Base-by-base conservation (phyloP, 1,284 basidiomycete species). In the Anthracocystis walkeri region DNA sequence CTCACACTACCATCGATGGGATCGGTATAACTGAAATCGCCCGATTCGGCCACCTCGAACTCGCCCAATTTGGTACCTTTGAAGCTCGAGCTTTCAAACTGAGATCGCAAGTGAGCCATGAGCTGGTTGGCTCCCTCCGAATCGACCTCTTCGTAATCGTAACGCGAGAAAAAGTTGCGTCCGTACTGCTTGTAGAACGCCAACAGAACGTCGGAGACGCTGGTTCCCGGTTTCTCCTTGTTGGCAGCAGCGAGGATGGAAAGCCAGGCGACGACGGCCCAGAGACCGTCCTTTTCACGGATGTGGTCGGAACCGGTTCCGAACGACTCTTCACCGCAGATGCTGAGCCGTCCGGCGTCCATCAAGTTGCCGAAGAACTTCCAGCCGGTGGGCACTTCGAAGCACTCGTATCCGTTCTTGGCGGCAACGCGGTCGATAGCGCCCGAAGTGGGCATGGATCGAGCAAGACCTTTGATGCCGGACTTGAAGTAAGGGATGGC, bases 281-380 rank as follows among this genome's bases (percentile, higher is more conserved):
- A 99, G 46, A 99, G 88, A 80, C 96, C 96, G 84, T 99, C 96
- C 89, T 99, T 99, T 88, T 99, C 96, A 75, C 96, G 93, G 81
- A 99, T 97, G 87, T 99, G 96, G 87, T 99, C 96, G 18, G 96
- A 98, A 20, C 96, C 96, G n/a, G 96, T 99, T 68, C 96, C 96
- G 86, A 99, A 99, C 11, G 93, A 95, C 87, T 99, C 96, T 86
- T 99, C 96, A 78, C 96, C 96, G 83, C 96, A 99, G 85, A 99
- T 98, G 55, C 95, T 97, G 44, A 99, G 90, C 48, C 93, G 90
- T 0, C 95, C 95, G 48, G 97, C 96, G 86, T 99, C 96, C 96
- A 99, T 99, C 76, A 99, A 89, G 88, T 99, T 99, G 58, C 96
- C 97, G 85, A 99, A 99, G 90, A 99, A 99, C 87, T 99, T 99